Conservation (phyloP, 2,329 filamentous ascomycete genomes). For the Paecilomyces variotii region DNA sequence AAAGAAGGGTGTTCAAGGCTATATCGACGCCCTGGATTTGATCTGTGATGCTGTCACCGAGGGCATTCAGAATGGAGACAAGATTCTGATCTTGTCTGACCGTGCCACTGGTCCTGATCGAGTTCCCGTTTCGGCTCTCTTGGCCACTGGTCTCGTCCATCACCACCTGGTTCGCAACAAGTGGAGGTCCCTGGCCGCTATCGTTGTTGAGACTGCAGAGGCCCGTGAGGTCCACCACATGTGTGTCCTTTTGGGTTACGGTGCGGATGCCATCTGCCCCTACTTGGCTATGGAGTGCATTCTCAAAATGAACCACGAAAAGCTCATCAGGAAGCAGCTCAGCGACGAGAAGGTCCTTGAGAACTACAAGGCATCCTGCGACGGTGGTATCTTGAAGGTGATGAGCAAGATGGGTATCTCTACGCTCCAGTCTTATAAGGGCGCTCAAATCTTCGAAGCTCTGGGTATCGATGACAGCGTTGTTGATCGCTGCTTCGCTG, state of each 20-base stretch:
- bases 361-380: conserved; percentile 95
- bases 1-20: conserved; percentile 70
- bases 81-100: conserved; percentile 82
- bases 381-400: conserved; percentile 94
- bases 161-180: conserved; percentile 94
- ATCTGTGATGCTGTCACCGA: conserved; percentile 81
- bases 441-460: conserved; percentile 94
- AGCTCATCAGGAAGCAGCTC: conserved; percentile 83
- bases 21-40: conserved; percentile 75
- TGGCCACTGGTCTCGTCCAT: conserved; percentile 89
- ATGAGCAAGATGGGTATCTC: conserved; percentile 99
- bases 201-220: conserved; percentile 87
- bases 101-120: conserved; percentile 75
- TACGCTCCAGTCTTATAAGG: conserved; percentile 92
- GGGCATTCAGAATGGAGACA: conserved; percentile 74
- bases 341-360: conserved; percentile 73
- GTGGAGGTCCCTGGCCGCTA: conserved; percentile 80
- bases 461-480: conserved; percentile 87
- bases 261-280: conserved; percentile 87
- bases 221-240: conserved; percentile 97
- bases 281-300: conserved; percentile 96
- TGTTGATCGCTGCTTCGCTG: conserved; percentile 88
- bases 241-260: conserved; percentile 95
- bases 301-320: conserved; percentile 90
- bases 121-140: conserved; percentile 73